These are phyloP conservation scores for Maudiozyma bulderi DNA, from an alignment of 805 yeast genomes.

Conservation along the genomic window DNA sequence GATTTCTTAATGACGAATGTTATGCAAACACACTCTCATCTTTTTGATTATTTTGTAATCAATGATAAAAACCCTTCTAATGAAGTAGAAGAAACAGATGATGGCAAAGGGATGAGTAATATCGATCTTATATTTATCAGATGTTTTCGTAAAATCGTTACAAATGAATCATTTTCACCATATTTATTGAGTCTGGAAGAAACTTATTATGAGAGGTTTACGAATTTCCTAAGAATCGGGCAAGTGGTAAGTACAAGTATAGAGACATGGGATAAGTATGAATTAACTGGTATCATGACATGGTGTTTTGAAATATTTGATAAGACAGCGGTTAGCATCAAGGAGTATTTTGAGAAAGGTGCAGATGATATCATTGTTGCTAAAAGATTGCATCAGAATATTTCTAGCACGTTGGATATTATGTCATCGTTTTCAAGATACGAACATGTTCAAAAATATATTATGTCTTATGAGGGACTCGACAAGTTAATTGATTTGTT, in stretches of 20 bases:
- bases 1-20: conserved; percentile 13
- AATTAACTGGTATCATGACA: conserved; percentile 31
- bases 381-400: conserved; percentile 20
- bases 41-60: conserved; percentile 2
- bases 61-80: background rate
- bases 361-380: conserved; percentile 13
- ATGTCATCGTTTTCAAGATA: conserved; percentile 25
- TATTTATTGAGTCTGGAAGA: conserved; percentile 17
- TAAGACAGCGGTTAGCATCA: conserved; percentile 12
- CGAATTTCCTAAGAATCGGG: conserved; percentile 13
- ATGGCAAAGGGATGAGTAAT: background rate
- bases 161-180: conserved; percentile 30
- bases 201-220: conserved; percentile 6
- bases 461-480: conserved; percentile 30
- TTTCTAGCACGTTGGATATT: conserved; percentile 27
- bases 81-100: background rate
- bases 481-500: conserved; percentile 27
- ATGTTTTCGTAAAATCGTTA: conserved; percentile 22
- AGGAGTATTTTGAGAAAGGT: conserved; percentile 17
- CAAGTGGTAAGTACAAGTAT: conserved; percentile 31
- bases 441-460: conserved; percentile 30
- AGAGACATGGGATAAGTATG: conserved; percentile 30
- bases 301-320: conserved; percentile 32
- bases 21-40: conserved; percentile 8
- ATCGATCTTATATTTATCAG: conserved; percentile 17